phyloP scores from a whole-genome alignment of 1,284 basidiomycete genomes.

The Rhodotorula sp. region DNA sequence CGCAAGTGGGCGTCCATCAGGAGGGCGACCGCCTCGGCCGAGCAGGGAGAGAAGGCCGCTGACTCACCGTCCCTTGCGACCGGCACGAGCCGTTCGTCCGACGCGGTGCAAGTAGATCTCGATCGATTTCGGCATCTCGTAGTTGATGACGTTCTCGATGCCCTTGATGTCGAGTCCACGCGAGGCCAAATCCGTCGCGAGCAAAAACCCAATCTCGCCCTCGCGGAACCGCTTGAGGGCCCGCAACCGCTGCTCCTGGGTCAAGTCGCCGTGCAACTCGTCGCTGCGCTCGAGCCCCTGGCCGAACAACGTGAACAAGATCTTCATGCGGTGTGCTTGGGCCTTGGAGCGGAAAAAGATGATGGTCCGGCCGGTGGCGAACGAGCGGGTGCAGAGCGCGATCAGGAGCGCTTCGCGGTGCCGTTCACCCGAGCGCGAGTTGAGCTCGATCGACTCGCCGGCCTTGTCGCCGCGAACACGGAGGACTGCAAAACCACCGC shows the following conservation, averaged over 20 bases:
- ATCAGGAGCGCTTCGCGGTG: conserved; percentile 74
- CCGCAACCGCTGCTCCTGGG: conserved; percentile 87
- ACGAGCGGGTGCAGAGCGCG: conserved; percentile 80
- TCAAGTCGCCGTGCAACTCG: conserved; percentile 91
- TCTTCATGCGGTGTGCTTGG: conserved; percentile 91
- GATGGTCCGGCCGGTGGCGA: conserved; percentile 70
- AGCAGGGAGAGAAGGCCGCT: background rate
- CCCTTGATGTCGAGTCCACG: conserved; percentile 48
- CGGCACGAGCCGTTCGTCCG: conserved; percentile 92
- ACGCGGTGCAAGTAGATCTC: conserved; percentile 95
- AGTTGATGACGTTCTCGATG: conserved; percentile 60
- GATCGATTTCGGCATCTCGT: conserved; percentile 92
- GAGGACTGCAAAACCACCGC: conserved; percentile 47
- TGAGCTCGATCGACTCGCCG: conserved; percentile 43
- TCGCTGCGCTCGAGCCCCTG: conserved; percentile 65
- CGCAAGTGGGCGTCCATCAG: background rate
- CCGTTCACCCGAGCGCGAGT: conserved; percentile 55
- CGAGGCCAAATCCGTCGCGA: conserved; percentile 53
- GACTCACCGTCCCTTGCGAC: conserved; percentile 78
- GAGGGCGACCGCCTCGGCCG: background rate
- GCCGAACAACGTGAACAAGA: conserved; percentile 83
- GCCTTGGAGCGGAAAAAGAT: conserved; percentile 96
- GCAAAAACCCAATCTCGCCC: conserved; percentile 78
- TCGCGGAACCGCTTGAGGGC: conserved; percentile 84
- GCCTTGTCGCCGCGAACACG: conserved; percentile 66